Evolutionary conservation across 2,329 filamentous ascomycete genomes (phyloP).

Genomic region (Aspergillus sp.): DNA sequence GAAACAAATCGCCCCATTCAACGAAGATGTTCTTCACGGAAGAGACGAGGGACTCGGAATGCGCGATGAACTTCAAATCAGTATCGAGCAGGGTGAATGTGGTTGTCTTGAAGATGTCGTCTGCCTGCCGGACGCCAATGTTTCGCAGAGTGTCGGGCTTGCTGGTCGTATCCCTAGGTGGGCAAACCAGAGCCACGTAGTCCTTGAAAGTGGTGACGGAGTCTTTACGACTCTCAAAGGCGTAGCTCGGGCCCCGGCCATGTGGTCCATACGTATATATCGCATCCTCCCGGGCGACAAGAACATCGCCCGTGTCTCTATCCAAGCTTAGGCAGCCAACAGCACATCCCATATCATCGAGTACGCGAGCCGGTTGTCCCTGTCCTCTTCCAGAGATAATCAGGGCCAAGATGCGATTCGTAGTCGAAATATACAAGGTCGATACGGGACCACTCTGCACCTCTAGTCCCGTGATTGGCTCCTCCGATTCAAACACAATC

Average conservation of each 20-base stretch:
- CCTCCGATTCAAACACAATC: constrained; percentile 93
- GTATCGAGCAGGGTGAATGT: constrained; percentile 92
- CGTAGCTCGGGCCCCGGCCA: constrained; percentile 82
- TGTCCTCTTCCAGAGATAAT: constrained; percentile 86
- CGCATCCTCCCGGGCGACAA: constrained; percentile 92
- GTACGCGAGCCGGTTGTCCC: constrained; percentile 79
- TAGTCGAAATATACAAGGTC: constrained; percentile 89
- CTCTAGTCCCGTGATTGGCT: constrained; percentile 90
- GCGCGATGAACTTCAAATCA: constrained; percentile 83
- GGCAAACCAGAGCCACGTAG: constrained; percentile 84
- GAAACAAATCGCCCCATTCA: constrained; percentile 88
- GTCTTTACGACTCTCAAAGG: constrained; percentile 88
- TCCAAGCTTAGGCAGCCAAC: constrained; percentile 96
- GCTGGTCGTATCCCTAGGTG: constrained; percentile 61
- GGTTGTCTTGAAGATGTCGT: constrained; percentile 81
- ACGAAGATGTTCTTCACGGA: constrained; percentile 78
- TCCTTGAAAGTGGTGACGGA: constrained; percentile 76
- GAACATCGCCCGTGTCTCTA: constrained; percentile 74
- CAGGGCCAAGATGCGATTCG: constrained; percentile 80
- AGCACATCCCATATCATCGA: constrained; percentile 87
- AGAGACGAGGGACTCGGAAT: constrained; percentile 81
- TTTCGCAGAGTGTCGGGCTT: constrained; percentile 66
- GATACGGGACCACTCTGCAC: constrained; percentile 67
- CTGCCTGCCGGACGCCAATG: constrained; percentile 71
- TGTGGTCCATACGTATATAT: constrained; percentile 90